phyloP scores from a whole-genome alignment of 2,329 filamentous ascomycete species.

The Ceratocystis diversiconidia region DNA sequence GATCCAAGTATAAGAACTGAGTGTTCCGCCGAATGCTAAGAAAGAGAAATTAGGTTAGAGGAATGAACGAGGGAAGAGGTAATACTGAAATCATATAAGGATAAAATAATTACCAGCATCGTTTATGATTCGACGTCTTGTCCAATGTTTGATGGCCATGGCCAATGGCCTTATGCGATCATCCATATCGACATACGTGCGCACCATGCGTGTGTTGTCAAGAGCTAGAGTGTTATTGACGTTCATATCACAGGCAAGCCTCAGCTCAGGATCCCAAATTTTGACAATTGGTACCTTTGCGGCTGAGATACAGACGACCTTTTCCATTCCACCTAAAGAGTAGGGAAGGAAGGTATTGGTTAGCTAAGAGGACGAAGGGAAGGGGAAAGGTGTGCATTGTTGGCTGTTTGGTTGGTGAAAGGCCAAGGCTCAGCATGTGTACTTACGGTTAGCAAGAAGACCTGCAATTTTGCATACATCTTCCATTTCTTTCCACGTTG shows the following conservation, averaged over 20 bases:
- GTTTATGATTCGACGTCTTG: slow-evolving; percentile 79
- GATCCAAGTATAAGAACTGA: slow-evolving; percentile 99
- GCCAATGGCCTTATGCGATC: slow-evolving; percentile 78
- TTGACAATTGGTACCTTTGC: slow-evolving; percentile 98
- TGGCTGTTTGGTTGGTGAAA: not conserved
- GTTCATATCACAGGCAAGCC: slow-evolving; percentile 91
- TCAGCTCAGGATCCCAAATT: slow-evolving; percentile 89
- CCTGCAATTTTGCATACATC: slow-evolving; percentile 83
- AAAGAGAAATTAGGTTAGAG: slow-evolving; percentile 12
- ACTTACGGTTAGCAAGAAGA: slow-evolving; percentile 69
- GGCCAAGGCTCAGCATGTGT: not conserved
- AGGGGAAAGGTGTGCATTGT: too few relatives aligned
- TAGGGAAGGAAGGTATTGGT: not conserved
- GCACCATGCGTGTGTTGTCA: slow-evolving; percentile 96
- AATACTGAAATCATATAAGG: not conserved
- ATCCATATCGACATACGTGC: slow-evolving; percentile 89
- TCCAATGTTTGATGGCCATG: slow-evolving; percentile 98
- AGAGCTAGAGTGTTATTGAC: slow-evolving; percentile 93
- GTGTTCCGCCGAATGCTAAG: slow-evolving; percentile 73
- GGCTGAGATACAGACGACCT: slow-evolving; percentile 83
- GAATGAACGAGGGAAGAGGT: not conserved
- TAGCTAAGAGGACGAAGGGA: not conserved
- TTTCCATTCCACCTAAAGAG: slow-evolving; percentile 79
- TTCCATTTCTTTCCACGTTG: slow-evolving; percentile 73
- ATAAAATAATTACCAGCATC: slow-evolving; percentile 65